Conservation (phyloP, 1,284 basidiomycete species). For the Mycena sp. region DNA sequence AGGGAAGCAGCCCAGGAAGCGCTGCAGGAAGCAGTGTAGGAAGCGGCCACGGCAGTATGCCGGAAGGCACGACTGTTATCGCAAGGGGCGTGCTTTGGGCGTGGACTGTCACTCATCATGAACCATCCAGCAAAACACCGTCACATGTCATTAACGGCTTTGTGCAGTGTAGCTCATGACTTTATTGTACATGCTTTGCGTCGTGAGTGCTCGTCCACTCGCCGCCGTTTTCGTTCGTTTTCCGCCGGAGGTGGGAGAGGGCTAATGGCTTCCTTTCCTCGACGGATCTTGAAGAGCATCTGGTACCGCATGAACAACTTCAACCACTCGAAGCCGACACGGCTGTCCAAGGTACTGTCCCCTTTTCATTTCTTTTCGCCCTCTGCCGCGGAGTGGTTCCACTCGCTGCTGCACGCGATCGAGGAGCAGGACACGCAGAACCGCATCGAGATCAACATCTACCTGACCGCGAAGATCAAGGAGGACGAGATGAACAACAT, state of each 20-base stretch:
- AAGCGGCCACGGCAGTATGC: too few species aligned
- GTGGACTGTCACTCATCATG: too few species aligned
- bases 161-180: too few species aligned
- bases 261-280: too few species aligned
- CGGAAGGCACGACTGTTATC: too few species aligned
- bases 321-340: slow-evolving; percentile 76
- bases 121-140: too few species aligned
- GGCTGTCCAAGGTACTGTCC: slow-evolving; percentile 71
- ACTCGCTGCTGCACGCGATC: slow-evolving; percentile 88
- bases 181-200: too few species aligned
- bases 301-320: slow-evolving; percentile 95
- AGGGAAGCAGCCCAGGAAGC: too few species aligned
- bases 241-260: slow-evolving; percentile 8
- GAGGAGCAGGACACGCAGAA: slow-evolving; percentile 89
- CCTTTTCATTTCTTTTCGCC: neutral
- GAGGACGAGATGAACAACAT: slow-evolving; percentile 93
- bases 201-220: slow-evolving; percentile 63
- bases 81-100: too few species aligned
- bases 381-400: slow-evolving; percentile 85
- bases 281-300: slow-evolving; percentile 86
- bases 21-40: too few species aligned
- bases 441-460: slow-evolving; percentile 91
- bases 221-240: neutral
- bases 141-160: too few species aligned
- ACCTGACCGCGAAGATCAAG: slow-evolving; percentile 89